phyloP scores from a whole-genome alignment of 345 rosid species.

The Orychophragmus violaceus region DNA sequence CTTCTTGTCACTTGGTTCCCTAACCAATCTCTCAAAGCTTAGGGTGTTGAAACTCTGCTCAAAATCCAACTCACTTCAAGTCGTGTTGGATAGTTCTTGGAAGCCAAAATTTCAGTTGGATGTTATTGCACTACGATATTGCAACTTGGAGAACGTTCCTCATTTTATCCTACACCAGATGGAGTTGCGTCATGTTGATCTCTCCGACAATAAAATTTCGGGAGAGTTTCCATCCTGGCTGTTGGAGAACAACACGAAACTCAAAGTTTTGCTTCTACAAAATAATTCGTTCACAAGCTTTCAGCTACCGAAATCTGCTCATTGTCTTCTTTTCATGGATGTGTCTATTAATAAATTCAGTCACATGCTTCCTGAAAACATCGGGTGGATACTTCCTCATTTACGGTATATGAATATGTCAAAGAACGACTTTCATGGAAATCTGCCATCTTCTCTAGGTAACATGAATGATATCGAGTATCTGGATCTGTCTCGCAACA shows the following conservation, averaged over 20 bases:
- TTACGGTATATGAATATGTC: neutral
- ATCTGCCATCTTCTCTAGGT: neutral
- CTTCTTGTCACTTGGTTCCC: neutral
- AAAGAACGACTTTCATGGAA: neutral
- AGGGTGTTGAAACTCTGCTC: neutral
- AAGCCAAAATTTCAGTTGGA: too few relatives aligned
- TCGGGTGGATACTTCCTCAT: neutral
- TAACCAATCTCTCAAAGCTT: constrained; percentile 3
- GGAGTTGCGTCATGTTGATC: too few relatives aligned
- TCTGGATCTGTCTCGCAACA: constrained; percentile 10
- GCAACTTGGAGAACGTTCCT: constrained; percentile 5
- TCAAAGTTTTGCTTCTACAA: neutral
- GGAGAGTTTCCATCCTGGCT: too few relatives aligned
- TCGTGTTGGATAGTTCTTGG: too few relatives aligned
- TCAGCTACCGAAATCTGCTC: neutral
- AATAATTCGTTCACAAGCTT: neutral
- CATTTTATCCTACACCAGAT: too few relatives aligned
- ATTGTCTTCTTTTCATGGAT: neutral
- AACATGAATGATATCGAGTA: neutral
- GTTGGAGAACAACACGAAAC: neutral
- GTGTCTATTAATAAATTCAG: neutral
- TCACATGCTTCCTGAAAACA: neutral
- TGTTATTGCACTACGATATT: neutral
- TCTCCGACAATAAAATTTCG: too few relatives aligned
- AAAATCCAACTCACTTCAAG: too few relatives aligned